These are phyloP conservation scores for Canna indica DNA, from an alignment of 176 grass and related monocot genomes.

Conservation along the genomic window DNA sequence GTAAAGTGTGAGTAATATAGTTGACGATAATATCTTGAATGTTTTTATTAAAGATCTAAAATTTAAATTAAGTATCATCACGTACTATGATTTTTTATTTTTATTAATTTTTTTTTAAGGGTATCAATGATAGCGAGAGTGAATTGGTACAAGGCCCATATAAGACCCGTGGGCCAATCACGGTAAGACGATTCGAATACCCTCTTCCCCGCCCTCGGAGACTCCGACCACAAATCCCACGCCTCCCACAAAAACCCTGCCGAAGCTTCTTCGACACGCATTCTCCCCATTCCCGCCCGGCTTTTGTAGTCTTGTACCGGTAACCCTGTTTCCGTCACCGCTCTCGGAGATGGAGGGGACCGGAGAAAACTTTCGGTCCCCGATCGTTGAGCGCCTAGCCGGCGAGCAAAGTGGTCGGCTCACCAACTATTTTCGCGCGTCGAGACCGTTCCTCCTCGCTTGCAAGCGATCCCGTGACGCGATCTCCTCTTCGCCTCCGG, in stretches of 20 bases:
- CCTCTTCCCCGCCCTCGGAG: not conserved
- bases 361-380: not conserved
- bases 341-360: not conserved
- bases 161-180: not conserved
- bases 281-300: too few species aligned
- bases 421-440: not conserved
- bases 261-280: not conserved
- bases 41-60: too few species aligned
- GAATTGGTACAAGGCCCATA: too few species aligned
- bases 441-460: not conserved
- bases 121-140: too few species aligned
- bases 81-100: too few species aligned
- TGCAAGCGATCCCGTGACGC: slow-evolving; percentile 4
- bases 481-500: not conserved
- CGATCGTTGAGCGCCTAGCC: not conserved
- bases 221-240: not conserved
- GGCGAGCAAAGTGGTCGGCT: not conserved
- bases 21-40: too few species aligned
- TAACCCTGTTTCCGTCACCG: not conserved
- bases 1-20: too few species aligned
- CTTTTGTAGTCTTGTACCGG: not conserved
- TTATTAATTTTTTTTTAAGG: too few species aligned
- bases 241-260: not conserved
- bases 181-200: not conserved
- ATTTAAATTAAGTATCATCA: too few species aligned